Conservation (phyloP, 2,329 filamentous ascomycete genomes). For the Aaosphaeria arxii region DNA sequence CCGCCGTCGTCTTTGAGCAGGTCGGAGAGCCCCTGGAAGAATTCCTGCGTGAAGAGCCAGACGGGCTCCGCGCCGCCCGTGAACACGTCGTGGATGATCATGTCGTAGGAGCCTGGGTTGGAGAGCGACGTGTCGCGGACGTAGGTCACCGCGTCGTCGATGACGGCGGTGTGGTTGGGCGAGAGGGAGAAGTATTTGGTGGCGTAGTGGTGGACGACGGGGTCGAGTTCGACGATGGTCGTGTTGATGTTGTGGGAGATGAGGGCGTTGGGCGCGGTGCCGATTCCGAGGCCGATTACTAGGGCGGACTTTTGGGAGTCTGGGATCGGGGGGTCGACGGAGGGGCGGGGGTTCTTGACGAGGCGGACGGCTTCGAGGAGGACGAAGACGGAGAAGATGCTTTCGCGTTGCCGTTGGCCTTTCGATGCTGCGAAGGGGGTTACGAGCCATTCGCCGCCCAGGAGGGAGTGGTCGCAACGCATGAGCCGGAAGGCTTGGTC, state of each 20-base stretch:
- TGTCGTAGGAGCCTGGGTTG: conserved; percentile 63
- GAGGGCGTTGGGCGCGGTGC: conserved; percentile 83
- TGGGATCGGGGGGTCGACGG: conserved; percentile 40
- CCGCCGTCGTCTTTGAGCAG: conserved; percentile 79
- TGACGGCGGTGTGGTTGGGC: conserved; percentile 71
- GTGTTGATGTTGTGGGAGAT: conserved; percentile 87
- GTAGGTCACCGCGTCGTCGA: conserved; percentile 78
- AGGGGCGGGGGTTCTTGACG: conserved; percentile 51
- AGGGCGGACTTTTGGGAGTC: conserved; percentile 75
- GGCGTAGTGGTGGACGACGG: conserved; percentile 81
- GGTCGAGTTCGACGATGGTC: conserved; percentile 93
- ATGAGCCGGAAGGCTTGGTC: conserved; percentile 73
- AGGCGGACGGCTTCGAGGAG: conserved; percentile 91
- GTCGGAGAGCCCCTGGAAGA: conserved; percentile 66
- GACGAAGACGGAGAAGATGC: conserved; percentile 93
- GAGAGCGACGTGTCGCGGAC: conserved; percentile 52
- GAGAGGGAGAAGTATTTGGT: conserved; percentile 78
- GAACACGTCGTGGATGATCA: conserved; percentile 97
- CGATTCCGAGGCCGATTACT: conserved; percentile 88
- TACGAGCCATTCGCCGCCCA: conserved; percentile 87
- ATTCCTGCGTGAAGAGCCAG: conserved; percentile 81
- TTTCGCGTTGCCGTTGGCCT: conserved; percentile 64
- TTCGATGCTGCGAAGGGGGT: conserved; percentile 39
- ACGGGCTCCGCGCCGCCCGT: conserved; percentile 93
- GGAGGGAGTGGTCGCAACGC: conserved; percentile 88